phyloP scores from a whole-genome alignment of 169 alveolate genomes.

The Cryptosporidium canis region DNA sequence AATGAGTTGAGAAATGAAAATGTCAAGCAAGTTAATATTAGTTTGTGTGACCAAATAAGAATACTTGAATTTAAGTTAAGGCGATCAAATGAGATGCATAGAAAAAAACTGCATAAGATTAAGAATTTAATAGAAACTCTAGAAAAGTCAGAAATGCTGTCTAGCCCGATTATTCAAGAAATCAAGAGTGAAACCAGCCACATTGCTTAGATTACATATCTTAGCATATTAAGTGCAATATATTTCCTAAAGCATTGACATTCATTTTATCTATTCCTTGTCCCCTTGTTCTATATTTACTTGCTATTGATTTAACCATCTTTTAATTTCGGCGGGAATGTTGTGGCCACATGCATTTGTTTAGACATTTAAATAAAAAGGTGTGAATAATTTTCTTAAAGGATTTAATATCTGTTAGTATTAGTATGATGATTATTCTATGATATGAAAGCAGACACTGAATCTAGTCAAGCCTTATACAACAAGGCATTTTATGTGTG shows the following conservation, averaged over 20 bases:
- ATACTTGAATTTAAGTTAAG: conserved; percentile 42
- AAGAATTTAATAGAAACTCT: conserved; percentile 6
- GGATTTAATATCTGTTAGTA: neutral
- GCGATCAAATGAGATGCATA: neutral
- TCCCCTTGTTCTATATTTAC: neutral
- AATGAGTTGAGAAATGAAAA: conserved; percentile 10
- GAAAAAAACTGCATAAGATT: neutral
- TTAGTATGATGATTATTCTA: neutral
- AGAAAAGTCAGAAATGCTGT: neutral
- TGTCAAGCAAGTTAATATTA: conserved; percentile 22
- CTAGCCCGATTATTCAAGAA: neutral
- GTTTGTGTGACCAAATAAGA: conserved; percentile 32
- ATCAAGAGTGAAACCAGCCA: neutral
- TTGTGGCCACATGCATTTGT: conserved; percentile 10
- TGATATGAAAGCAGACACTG: conserved; percentile 11
- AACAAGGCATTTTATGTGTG: conserved; percentile 65
- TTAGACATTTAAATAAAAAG: neutral
- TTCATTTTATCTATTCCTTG: neutral
- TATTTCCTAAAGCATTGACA: neutral
- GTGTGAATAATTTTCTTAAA: neutral
- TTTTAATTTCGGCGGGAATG: conserved; percentile 22
- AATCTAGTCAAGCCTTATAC: neutral
- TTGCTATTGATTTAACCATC: neutral
- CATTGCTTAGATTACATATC: neutral
- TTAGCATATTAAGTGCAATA: neutral